phyloP scores from a whole-genome alignment of 257 asterid species.

The Solanum pennellii region DNA sequence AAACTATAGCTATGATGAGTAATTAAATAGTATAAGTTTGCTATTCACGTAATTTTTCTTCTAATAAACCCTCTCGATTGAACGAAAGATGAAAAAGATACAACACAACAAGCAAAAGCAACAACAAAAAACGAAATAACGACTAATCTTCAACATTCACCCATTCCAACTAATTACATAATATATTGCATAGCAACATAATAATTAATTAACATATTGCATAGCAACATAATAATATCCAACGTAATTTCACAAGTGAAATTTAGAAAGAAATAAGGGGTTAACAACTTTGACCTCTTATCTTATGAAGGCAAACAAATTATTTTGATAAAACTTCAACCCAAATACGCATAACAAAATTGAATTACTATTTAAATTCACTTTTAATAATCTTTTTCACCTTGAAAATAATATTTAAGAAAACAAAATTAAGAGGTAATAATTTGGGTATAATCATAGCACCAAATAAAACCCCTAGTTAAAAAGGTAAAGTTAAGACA shows the following conservation, averaged over 20 bases:
- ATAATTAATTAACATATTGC: too few relatives aligned
- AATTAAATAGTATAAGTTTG: too few relatives aligned
- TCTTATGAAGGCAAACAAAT: rapidly evolving
- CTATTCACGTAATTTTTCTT: too few relatives aligned
- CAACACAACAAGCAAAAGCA: too few relatives aligned
- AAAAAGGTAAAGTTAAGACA: not conserved
- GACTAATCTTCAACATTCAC: not conserved
- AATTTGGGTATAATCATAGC: not conserved
- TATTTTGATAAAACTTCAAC: not conserved
- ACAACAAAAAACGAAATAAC: too few relatives aligned
- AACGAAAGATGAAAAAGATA: not conserved
- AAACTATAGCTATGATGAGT: too few relatives aligned
- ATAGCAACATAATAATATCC: not conserved
- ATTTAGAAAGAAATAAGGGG: rapidly evolving
- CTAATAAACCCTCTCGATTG: too few relatives aligned
- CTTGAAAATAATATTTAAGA: not conserved
- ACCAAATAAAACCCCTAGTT: not conserved
- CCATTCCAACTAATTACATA: not conserved
- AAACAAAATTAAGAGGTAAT: not conserved
- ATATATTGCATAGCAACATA: not conserved
- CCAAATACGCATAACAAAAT: not conserved
- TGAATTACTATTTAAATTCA: not conserved
- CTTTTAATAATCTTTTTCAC: too few relatives aligned
- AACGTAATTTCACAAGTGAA: rapidly evolving
- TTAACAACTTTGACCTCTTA: not conserved